Percentiles rank a stretch among this genome's conserved stretches.
Conservation (phyloP, 1,284 basidiomycete genomes). For the Fistulina hepatica region DNA sequence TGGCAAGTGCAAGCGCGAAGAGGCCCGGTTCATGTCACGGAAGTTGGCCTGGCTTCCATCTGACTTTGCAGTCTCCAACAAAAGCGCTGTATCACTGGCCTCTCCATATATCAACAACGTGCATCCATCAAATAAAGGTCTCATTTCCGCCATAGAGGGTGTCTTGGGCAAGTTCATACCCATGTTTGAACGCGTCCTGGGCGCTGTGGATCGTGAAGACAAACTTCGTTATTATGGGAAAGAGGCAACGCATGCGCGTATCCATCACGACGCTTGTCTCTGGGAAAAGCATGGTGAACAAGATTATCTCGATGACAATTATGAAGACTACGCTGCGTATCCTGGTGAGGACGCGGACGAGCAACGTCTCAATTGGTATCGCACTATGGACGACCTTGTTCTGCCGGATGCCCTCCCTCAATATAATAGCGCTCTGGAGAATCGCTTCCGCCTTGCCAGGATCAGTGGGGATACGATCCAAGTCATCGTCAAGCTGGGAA, state of each 20-base stretch:
- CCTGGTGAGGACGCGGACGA: not conserved
- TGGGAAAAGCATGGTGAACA: constrained; percentile 6
- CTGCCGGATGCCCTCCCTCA: constrained; percentile 7
- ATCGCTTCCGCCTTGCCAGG: constrained; percentile 4
- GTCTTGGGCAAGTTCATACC: constrained; percentile 19
- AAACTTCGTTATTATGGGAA: constrained; percentile 2
- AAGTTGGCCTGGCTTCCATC: constrained; percentile 31
- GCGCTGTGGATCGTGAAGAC: constrained; percentile 15
- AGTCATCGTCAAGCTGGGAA: constrained; percentile 24
- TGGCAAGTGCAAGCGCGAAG: not conserved
- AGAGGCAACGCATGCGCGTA: constrained; percentile 3
- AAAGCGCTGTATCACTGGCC: constrained; percentile 8
- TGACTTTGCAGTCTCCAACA: constrained; percentile 19
- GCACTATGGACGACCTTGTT: not conserved
- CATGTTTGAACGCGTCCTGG: constrained; percentile 21
- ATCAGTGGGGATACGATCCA: constrained; percentile 15
- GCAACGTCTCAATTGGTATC: not conserved
- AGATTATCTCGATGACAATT: constrained; percentile 4
- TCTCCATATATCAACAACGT: constrained; percentile 26
- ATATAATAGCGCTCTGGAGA: constrained; percentile 5
- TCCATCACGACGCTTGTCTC: not conserved
- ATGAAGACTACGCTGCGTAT: not conserved
- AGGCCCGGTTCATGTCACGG: constrained; percentile 11
- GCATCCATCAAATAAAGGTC: constrained; percentile 15
- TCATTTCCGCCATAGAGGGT: constrained; percentile 10